A percentile compares a stretch with the other conserved stretches of the same genome.
These are phyloP conservation scores for Turnera subulata DNA, from an alignment of 345 rosid genomes.

Conservation along the genomic window DNA sequence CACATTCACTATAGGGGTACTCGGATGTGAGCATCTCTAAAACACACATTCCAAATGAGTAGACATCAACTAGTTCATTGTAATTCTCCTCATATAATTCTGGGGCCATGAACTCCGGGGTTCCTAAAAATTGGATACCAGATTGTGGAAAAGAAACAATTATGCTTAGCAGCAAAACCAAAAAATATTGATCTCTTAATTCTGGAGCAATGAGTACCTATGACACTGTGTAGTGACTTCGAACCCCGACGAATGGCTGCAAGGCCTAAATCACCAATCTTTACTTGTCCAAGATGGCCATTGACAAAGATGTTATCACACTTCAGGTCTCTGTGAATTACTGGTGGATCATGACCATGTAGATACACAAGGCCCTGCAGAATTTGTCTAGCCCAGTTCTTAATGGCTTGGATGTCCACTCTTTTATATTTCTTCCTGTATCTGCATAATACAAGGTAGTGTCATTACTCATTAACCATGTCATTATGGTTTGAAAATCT, in stretches of 20 bases:
- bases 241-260: constrained; percentile 26
- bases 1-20: constrained; percentile 32
- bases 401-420: constrained; percentile 22
- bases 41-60: constrained; percentile 35
- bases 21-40: constrained; percentile 30
- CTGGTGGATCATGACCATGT: constrained; percentile 32
- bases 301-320: constrained; percentile 35
- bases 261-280: constrained; percentile 35
- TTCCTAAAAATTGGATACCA: constrained; percentile 13
- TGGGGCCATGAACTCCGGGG: constrained; percentile 36
- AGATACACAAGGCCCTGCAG: constrained; percentile 26
- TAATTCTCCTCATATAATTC: constrained; percentile 32
- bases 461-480: not conserved
- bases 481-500: not conserved
- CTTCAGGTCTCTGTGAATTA: constrained; percentile 31
- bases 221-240: constrained; percentile 28
- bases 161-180: not conserved
- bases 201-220: constrained; percentile 12
- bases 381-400: constrained; percentile 30
- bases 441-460: constrained; percentile 3
- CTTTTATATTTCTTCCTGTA: constrained; percentile 20
- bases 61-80: constrained; percentile 33
- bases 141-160: not conserved
- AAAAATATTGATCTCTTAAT: not conserved
- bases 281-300: constrained; percentile 35